Conservation (phyloP, 2,329 filamentous ascomycete genomes). For the Alternaria atra region DNA sequence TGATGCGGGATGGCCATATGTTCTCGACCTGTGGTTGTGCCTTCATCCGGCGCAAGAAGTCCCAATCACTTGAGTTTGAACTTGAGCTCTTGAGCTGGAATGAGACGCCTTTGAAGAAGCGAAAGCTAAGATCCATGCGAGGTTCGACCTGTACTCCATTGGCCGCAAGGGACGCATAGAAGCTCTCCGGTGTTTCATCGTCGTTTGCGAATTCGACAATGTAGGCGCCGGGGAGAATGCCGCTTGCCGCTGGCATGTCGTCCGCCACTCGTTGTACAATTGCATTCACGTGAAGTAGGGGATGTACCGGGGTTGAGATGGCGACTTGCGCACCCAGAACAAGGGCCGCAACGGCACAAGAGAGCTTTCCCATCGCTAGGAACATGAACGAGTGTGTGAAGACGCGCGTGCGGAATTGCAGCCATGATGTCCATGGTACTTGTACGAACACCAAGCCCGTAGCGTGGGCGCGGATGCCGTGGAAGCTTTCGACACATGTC, state of each 20-base stretch:
- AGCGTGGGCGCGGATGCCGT: neutral
- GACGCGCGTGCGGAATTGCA: neutral
- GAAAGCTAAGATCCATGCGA: slow-evolving; percentile 28
- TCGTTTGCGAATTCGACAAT: slow-evolving; percentile 30
- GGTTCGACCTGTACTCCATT: slow-evolving; percentile 20
- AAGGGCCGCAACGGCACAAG: slow-evolving; percentile 10
- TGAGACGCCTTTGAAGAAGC: slow-evolving; percentile 28
- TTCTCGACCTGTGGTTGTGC: slow-evolving; percentile 7
- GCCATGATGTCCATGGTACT: neutral
- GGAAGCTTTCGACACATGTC: neutral
- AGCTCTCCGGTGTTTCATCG: slow-evolving; percentile 17
- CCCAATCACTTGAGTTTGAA: slow-evolving; percentile 7
- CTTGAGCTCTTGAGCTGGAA: slow-evolving; percentile 20
- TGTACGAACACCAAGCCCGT: slow-evolving; percentile 11
- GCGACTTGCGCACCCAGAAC: slow-evolving; percentile 8
- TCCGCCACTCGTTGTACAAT: slow-evolving; percentile 3
- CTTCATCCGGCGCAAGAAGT: slow-evolving; percentile 6
- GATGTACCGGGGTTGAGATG: neutral
- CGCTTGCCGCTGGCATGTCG: neutral
- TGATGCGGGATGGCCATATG: slow-evolving; percentile 26
- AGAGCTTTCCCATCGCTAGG: slow-evolving; percentile 1
- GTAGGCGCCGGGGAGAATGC: slow-evolving; percentile 16
- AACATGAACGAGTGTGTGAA: neutral
- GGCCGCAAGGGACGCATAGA: slow-evolving; percentile 21
- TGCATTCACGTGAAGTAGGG: neutral